These are phyloP conservation scores for Rutstroemia sp. DNA, from an alignment of 2,329 filamentous ascomycete genomes.

Conservation along the genomic window DNA sequence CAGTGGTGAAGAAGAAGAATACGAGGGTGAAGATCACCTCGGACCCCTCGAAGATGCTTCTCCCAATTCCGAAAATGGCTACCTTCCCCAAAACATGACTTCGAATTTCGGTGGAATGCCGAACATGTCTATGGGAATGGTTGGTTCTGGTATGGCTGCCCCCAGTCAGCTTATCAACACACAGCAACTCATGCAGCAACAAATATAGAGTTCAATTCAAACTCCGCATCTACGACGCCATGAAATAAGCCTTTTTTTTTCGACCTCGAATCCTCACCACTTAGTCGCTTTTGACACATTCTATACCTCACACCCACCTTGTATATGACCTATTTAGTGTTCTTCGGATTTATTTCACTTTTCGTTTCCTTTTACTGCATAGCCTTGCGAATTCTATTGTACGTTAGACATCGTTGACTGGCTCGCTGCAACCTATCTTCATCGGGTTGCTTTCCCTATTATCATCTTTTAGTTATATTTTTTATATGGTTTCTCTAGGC, in stretches of 20 bases:
- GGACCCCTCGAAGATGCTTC: constrained; percentile 74
- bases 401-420: constrained; percentile 1
- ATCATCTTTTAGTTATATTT: neutral
- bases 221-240: neutral
- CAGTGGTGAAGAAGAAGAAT: constrained; percentile 70
- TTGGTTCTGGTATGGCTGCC: constrained; percentile 29
- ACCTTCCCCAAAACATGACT: constrained; percentile 35
- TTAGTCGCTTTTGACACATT: constrained; percentile 7
- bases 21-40: constrained; percentile 74
- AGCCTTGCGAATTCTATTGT: constrained; percentile 19
- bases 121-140: constrained; percentile 20
- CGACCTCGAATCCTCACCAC: neutral
- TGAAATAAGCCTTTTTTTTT: neutral
- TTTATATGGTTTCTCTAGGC: constrained; percentile 3
- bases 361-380: constrained; percentile 20
- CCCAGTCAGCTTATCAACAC: constrained; percentile 31
- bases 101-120: constrained; percentile 19
- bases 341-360: constrained; percentile 11
- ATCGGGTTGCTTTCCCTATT: neutral
- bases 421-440: neutral
- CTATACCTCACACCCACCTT: constrained; percentile 5
- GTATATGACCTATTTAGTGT: constrained; percentile 10
- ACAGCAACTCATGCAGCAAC: constrained; percentile 31
- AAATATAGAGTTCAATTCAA: constrained; percentile 19
- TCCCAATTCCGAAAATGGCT: constrained; percentile 61